Base-by-base conservation (phyloP, 78 protist species). In the Tieghemostelium lacteum region DNA sequence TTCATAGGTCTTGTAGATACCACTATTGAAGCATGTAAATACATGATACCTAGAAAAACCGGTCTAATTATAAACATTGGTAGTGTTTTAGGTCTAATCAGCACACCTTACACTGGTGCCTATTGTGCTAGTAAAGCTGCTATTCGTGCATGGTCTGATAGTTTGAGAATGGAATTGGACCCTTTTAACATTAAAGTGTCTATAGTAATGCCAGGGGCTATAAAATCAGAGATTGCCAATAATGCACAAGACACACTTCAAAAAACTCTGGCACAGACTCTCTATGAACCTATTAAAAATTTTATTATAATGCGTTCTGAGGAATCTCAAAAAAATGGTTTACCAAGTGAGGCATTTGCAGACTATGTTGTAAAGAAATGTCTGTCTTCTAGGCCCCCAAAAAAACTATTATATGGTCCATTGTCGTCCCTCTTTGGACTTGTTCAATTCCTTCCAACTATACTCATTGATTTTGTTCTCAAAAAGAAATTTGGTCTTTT, bases 41-140 rank as follows among this genome's bases (percentile, higher is more conserved):
- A 52, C 24, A 77, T 77, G 87, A 49, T 77, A 4, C 40, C 45
- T 2, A 33, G 50, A 34, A 26, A 52, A 50, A 42, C 37, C 10
- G 87, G 87, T 8, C 42, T 77, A 26, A 77, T 77, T 36, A 58
- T 63, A 20, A 62, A 77, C 3, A 54, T 77, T n/a, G 62, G 75
- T 6, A 50, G 67, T 65, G 31, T 77, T 17, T 49, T 58, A 16
- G 87, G 87, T 10, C 2, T 42, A 24, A 1, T 60, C 24, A 29
- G 78, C 34, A 66, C 66, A 16, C 91, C 91, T 3, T 40, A 40
- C 22, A 37, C 78, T 20, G 58, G 72, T 0, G 33, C 20, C 3
- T 83, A 83, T 69, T 83, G 91, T 45, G 78, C 78, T 1, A 55
- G 70, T 20, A 83, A 83, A 33, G 91, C 91, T 7, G 70, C 91